A percentile compares a stretch with the other conserved stretches of the same genome.
These are phyloP conservation scores for Salix koriyanagi DNA, from an alignment of 345 rosid genomes.

Conservation along the genomic window DNA sequence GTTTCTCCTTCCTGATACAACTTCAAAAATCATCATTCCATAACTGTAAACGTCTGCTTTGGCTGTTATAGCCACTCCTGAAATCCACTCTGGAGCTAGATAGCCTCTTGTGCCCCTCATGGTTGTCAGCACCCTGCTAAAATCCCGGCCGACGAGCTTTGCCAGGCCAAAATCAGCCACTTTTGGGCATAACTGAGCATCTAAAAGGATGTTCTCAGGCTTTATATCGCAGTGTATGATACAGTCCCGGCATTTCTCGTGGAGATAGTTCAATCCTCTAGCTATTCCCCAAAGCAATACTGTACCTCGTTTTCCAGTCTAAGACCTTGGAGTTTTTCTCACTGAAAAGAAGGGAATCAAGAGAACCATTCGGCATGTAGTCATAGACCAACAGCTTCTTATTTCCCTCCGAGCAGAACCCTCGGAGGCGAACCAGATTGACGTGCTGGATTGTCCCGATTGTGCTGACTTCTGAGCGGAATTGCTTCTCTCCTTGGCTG, in stretches of 20 bases:
- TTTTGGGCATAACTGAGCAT: conserved; percentile 60
- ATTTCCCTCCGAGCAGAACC: conserved; percentile 73
- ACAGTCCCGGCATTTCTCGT: conserved; percentile 77
- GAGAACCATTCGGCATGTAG: conserved; percentile 72
- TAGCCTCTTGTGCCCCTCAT: conserved; percentile 89
- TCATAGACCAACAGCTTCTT: conserved; percentile 65
- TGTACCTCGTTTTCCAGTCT: conserved; percentile 62
- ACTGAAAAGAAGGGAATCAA: conserved; percentile 54
- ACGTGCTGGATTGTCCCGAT: conserved; percentile 78
- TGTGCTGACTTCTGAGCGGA: conserved; percentile 67
- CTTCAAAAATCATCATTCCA: conserved; percentile 85
- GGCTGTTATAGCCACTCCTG: conserved; percentile 71
- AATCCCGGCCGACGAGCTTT: conserved; percentile 75
- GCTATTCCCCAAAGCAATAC: conserved; percentile 71
- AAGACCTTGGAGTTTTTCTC: conserved; percentile 26
- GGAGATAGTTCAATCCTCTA: conserved; percentile 74
- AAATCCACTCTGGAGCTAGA: conserved; percentile 90
- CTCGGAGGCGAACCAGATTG: conserved; percentile 75
- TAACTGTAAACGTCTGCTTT: conserved; percentile 89
- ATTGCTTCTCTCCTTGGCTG: conserved; percentile 87
- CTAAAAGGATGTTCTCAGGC: conserved; percentile 81
- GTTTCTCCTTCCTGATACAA: conserved; percentile 77
- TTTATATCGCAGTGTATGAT: conserved; percentile 87
- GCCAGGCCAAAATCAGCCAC: conserved; percentile 88
- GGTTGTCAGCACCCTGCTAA: conserved; percentile 76